A percentile compares a stretch with the other conserved stretches of the same genome.
Conservation (phyloP, 345 rosid species). For the Iberis pinnata region DNA sequence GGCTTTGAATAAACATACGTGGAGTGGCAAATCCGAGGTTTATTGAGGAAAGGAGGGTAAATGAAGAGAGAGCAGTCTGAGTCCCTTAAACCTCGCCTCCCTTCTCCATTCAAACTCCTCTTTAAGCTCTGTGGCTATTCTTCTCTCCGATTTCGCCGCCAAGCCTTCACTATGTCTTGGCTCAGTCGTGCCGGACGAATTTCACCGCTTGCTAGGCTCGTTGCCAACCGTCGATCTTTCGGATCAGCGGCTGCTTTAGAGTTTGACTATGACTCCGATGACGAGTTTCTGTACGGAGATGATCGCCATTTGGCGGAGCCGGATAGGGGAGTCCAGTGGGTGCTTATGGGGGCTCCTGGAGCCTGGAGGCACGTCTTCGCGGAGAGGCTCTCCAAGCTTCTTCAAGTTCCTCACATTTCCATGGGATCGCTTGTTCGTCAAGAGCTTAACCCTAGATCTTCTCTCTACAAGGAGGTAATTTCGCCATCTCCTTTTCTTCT, state of each 20-base stretch:
- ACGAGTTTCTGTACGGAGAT: slow-evolving; percentile 41
- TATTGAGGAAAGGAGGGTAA: background rate
- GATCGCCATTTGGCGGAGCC: slow-evolving; percentile 18
- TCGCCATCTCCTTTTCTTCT: background rate
- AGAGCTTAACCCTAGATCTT: slow-evolving; percentile 67
- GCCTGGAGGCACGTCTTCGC: slow-evolving; percentile 72
- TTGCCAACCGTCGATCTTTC: slow-evolving; percentile 30
- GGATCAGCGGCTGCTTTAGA: slow-evolving; percentile 62
- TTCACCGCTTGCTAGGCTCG: slow-evolving; percentile 20
- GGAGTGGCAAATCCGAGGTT: slow-evolving; percentile 34
- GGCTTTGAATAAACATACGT: slow-evolving; percentile 6
- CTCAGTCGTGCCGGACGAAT: slow-evolving; percentile 41
- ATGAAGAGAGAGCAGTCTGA: slow-evolving; percentile 7
- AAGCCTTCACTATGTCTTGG: slow-evolving; percentile 52
- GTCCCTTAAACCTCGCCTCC: slow-evolving; percentile 35
- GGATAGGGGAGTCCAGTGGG: slow-evolving; percentile 91
- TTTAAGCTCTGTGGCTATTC: slow-evolving; percentile 4
- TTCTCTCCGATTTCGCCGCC: slow-evolving; percentile 27
- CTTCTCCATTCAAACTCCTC: background rate
- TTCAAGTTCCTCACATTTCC: slow-evolving; percentile 85
- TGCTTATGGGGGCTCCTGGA: slow-evolving; percentile 72
- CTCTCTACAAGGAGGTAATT: slow-evolving; percentile 61
- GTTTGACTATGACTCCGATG: slow-evolving; percentile 45
- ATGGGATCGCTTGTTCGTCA: slow-evolving; percentile 81
- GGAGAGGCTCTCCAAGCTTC: slow-evolving; percentile 69